A percentile compares a stretch with the other conserved stretches of the same genome.
phyloP scores from a whole-genome alignment of 2,329 filamentous ascomycete genomes.

The Pestalotiopsis sp. region DNA sequence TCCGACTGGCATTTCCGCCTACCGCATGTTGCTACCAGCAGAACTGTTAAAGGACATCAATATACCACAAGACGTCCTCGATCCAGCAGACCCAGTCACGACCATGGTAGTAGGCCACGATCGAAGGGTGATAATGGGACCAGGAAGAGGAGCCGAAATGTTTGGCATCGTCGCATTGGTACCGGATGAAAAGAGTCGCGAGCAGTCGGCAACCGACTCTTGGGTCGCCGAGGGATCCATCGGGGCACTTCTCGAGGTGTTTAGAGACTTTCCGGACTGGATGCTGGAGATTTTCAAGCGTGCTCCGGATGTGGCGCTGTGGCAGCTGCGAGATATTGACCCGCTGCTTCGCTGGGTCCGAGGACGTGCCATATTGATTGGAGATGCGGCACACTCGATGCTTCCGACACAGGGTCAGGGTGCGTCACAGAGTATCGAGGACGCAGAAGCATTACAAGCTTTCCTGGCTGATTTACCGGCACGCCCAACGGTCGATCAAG shows the following conservation, averaged over 20 bases:
- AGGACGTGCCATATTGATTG: constrained; percentile 18
- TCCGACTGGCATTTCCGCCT: constrained; percentile 40
- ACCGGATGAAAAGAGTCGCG: constrained; percentile 43
- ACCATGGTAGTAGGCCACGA: constrained; percentile 48
- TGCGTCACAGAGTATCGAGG: constrained; percentile 42
- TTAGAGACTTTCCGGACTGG: constrained; percentile 43
- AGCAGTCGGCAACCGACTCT: constrained; percentile 36
- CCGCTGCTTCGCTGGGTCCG: constrained; percentile 39
- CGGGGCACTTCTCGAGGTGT: constrained; percentile 40
- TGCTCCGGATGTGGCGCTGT: constrained; percentile 39
- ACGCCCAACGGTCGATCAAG: constrained; percentile 17
- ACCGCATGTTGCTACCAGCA: constrained; percentile 34
- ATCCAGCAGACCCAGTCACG: constrained; percentile 41
- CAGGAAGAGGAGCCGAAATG: constrained; percentile 40
- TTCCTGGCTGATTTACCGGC: constrained; percentile 26
- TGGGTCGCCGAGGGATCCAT: constrained; percentile 41
- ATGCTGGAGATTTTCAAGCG: constrained; percentile 33
- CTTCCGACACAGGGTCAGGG: constrained; percentile 44
- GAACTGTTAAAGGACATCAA: constrained; percentile 16
- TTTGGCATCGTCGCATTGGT: constrained; percentile 47
- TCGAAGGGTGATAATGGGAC: constrained; percentile 47
- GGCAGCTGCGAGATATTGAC: constrained; percentile 47
- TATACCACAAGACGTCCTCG: constrained; percentile 28
- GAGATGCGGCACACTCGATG: constrained; percentile 21
- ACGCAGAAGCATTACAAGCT: constrained; percentile 37